A percentile compares a stretch with the other conserved stretches of the same genome.
phyloP scores from a whole-genome alignment of 2,329 filamentous ascomycete genomes.

The Ceratocystis ficicola region DNA sequence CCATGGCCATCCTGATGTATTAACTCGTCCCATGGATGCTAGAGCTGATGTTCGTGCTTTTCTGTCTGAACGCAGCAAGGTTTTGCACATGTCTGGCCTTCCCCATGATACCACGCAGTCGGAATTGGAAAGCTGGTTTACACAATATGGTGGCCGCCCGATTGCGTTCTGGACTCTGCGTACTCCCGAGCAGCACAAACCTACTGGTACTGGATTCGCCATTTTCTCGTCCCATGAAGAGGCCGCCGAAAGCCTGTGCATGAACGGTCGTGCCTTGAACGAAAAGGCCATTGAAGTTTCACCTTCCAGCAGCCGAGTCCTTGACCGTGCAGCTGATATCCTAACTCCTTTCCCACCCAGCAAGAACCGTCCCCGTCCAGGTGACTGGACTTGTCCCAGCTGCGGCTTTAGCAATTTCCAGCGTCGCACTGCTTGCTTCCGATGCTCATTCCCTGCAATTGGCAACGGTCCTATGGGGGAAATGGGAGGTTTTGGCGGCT shows the following conservation, averaged over 20 bases:
- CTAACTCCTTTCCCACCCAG: constrained; percentile 94
- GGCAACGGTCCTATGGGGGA: constrained; percentile 57
- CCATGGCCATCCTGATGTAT: constrained; percentile 85
- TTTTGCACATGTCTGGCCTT: constrained; percentile 92
- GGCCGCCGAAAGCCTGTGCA: constrained; percentile 94
- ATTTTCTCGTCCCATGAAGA: constrained; percentile 99
- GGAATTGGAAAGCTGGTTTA: constrained; percentile 98
- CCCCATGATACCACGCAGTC: constrained; percentile 98
- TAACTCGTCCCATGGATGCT: constrained; percentile 92
- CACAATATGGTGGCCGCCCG: constrained; percentile 90
- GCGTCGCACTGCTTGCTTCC: constrained; percentile 94
- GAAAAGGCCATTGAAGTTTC: constrained; percentile 99
- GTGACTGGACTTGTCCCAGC: constrained; percentile 97
- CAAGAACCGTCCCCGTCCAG: constrained; percentile 93
- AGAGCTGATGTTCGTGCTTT: constrained; percentile 93
- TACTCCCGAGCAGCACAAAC: constrained; percentile 97
- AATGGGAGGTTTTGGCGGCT: constrained; percentile 45
- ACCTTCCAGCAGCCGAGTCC: constrained; percentile 88
- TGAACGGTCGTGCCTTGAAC: constrained; percentile 96
- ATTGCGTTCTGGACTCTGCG: constrained; percentile 99
- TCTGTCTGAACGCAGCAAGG: constrained; percentile 90
- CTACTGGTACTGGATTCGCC: constrained; percentile 95
- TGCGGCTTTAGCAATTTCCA: constrained; percentile 99
- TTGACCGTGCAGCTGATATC: constrained; percentile 91
- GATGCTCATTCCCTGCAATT: constrained; percentile 96